A percentile compares a stretch with the other conserved stretches of the same genome.
Evolutionary conservation across 1,284 basidiomycete genomes (phyloP).

Genomic region (Rhodotorula sp.): DNA sequence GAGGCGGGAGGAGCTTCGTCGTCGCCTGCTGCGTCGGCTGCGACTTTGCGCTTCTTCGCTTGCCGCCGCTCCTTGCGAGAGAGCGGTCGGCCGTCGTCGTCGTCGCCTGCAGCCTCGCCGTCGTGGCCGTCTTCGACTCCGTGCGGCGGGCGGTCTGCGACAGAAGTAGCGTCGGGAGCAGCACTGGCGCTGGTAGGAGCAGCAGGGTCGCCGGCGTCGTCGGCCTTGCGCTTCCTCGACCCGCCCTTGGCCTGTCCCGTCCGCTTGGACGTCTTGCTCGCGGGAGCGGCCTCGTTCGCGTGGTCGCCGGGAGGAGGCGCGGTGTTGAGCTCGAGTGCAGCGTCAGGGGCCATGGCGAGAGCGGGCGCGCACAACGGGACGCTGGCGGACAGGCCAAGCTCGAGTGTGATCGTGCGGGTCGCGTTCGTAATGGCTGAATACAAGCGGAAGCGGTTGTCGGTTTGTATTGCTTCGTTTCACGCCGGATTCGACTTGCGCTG

Average conservation of each 20-base stretch:
- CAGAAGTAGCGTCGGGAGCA: background rate
- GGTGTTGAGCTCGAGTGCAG: background rate
- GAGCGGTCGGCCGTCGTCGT: constrained; percentile 27
- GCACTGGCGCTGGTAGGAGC: background rate
- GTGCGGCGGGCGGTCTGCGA: background rate
- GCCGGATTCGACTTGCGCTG: too few relatives aligned
- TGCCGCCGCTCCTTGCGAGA: constrained; percentile 42
- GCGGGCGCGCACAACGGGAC: background rate
- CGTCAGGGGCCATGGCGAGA: background rate
- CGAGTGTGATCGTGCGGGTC: background rate
- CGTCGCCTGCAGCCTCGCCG: background rate
- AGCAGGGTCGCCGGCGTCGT: background rate
- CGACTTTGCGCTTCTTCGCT: constrained; percentile 37
- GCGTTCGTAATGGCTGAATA: too few relatives aligned
- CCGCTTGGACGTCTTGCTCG: background rate
- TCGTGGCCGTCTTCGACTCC: background rate
- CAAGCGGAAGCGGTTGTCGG: too few relatives aligned
- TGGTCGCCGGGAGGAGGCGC: background rate
- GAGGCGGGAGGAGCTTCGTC: background rate
- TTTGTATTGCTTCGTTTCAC: too few relatives aligned
- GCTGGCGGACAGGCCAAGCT: background rate
- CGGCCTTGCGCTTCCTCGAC: constrained; percentile 7
- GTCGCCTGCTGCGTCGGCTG: constrained; percentile 19
- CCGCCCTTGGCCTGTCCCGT: constrained; percentile 7
- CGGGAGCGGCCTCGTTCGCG: background rate